Base-by-base conservation (phyloP, 2,329 filamentous ascomycete species). In the Mycogone perniciosa region DNA sequence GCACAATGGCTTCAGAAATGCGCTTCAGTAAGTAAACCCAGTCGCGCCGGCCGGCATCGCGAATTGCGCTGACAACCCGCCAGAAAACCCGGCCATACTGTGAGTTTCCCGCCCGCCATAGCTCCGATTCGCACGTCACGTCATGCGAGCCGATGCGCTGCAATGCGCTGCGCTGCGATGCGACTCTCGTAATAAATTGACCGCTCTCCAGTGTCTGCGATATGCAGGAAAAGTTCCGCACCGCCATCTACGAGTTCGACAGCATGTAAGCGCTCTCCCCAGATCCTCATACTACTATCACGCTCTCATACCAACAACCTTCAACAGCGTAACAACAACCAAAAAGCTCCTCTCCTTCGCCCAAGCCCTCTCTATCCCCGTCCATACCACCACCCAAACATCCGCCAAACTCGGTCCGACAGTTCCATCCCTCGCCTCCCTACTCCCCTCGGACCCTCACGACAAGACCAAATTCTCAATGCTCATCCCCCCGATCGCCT, bases 391-490 rank as follows among this genome's bases (percentile, higher is more conserved):
- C 4, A 97, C 92, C 2, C 92, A 97, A 67, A 89, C 86, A 65
- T 80, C 80, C 42, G 74, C 80, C 34, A 86, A 87, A 49, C 84
- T 97, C 4, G 92, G 93, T 62, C 76, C 82, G 55, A 95, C 88
- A 31, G 88, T 93, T 55, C 63, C 83, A 4, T 84, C 93, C 63
- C 80, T 97, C 26, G 68, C 75, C 53, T 63, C 73, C 5, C 69
- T 77, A 42, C 75, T 85, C 48, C 62, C 75, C 51, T 79, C 81
- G 2, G 52, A 71, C 37, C 71, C 88, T 61, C 73, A 81, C 59
- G 92, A 97, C 76, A 97, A 97, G 73, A 92, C 89, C 5, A 77
- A 80, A 46, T 97, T 97, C 75, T 89, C 84, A 64, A 97, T 97
- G 91, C 78, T 82, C 66, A 82, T 86, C 2, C 86, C 89, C 0